Conservation (phyloP, 2,329 filamentous ascomycete species). For the Endoconidiophora laricicola region DNA sequence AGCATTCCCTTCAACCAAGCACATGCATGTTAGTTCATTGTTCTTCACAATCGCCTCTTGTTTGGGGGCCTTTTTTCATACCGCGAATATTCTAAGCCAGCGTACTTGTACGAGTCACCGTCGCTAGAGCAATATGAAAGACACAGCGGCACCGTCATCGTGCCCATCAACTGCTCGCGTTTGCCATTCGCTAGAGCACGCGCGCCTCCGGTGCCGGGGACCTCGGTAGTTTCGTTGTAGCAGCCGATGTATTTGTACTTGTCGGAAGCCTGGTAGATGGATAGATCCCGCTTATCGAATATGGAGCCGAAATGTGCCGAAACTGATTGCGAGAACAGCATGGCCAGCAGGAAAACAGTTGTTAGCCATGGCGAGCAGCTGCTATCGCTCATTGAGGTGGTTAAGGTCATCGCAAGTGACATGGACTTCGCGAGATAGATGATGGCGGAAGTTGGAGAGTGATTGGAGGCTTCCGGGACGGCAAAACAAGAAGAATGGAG, state of each 20-base stretch:
- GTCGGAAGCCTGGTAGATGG: constrained; percentile 22
- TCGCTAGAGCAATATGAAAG: constrained; percentile 31
- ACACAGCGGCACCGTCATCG: constrained; percentile 36
- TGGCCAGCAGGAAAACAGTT: neutral
- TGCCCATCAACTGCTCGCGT: constrained; percentile 24
- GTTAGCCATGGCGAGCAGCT: neutral
- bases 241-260: constrained; percentile 38
- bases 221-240: constrained; percentile 38
- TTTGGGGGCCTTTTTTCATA: constrained; percentile 15
- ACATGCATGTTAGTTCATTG: neutral
- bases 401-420: too few relatives aligned
- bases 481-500: too few relatives aligned
- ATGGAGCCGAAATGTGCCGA: too few relatives aligned
- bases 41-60: neutral
- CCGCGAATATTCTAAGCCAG: constrained; percentile 38
- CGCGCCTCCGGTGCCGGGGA: constrained; percentile 25
- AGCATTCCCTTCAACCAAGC: constrained; percentile 34
- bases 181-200: constrained; percentile 30
- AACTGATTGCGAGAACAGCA: neutral
- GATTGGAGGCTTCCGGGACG: too few relatives aligned
- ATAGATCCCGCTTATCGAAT: constrained; percentile 10
- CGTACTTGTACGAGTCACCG: constrained; percentile 28
- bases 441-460: too few relatives aligned
- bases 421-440: too few relatives aligned
- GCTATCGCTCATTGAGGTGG: too few relatives aligned